A percentile compares a stretch with the other conserved stretches of the same genome.
Conservation (phyloP, 2,329 filamentous ascomycete species). For the Fusarium setosum region DNA sequence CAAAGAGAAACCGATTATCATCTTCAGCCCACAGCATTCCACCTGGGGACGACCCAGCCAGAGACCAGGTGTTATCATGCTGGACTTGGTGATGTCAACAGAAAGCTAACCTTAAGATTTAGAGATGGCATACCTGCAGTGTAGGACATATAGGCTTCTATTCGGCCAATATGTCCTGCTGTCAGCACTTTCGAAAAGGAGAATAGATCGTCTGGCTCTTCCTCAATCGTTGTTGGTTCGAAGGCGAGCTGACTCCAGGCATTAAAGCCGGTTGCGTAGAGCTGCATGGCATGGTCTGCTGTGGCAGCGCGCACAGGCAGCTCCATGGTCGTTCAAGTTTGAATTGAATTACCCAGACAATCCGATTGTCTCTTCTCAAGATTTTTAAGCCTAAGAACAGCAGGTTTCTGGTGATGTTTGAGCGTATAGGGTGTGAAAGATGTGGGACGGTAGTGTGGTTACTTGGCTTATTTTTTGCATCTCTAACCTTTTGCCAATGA, state of each 20-base stretch:
- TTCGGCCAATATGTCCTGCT: slow-evolving; percentile 48
- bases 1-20: not conserved
- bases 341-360: no score
- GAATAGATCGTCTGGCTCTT: slow-evolving; percentile 58
- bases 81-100: slow-evolving; percentile 30
- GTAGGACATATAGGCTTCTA: slow-evolving; percentile 54
- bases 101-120: no score
- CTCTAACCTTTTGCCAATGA: not conserved
- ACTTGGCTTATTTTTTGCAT: not conserved
- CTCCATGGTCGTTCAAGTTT: not conserved
- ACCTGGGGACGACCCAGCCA: slow-evolving; percentile 28
- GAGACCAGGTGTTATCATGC: slow-evolving; percentile 26
- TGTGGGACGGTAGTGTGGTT: not conserved
- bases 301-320: slow-evolving; percentile 12
- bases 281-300: slow-evolving; percentile 50
- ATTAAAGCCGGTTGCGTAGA: slow-evolving; percentile 69
- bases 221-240: not conserved
- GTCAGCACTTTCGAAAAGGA: slow-evolving; percentile 57
- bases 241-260: slow-evolving; percentile 67
- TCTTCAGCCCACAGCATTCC: not conserved
- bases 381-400: not conserved
- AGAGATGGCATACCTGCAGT: slow-evolving; percentile 55
- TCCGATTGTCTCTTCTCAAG: not conserved
- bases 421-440: not conserved
- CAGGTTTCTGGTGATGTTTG: not conserved